These are phyloP conservation scores for Chlamydomonas reinhardtii DNA, from an alignment of 163 green algal species.

Conservation along the genomic window DNA sequence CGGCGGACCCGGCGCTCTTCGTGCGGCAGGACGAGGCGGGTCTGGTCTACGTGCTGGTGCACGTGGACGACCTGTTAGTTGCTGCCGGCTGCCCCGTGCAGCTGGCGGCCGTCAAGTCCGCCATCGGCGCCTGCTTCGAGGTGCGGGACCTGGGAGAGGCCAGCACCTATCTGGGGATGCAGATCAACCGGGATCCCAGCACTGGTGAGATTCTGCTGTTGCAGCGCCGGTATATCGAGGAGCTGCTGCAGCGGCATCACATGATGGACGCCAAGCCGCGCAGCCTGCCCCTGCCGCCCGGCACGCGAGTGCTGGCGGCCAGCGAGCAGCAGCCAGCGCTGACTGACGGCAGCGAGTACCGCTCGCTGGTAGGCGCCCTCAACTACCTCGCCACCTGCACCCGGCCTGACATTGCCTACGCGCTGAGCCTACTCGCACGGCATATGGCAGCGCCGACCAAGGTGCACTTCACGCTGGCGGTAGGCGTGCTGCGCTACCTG, in stretches of 20 bases:
- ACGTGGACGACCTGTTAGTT: constrained; percentile 61
- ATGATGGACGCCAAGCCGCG: background rate
- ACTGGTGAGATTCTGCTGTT: background rate
- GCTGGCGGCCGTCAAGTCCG: background rate
- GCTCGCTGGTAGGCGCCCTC: constrained; percentile 54
- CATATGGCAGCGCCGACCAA: constrained; percentile 52
- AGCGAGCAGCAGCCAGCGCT: too few relatives aligned
- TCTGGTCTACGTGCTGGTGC: constrained; percentile 40
- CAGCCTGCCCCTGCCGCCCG: too few relatives aligned
- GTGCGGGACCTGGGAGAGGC: constrained; percentile 43
- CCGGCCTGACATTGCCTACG: constrained; percentile 61
- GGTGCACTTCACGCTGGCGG: constrained; percentile 55
- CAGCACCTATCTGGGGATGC: constrained; percentile 45
- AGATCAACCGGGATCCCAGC: constrained; percentile 19
- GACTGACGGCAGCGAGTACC: constrained; percentile 21
- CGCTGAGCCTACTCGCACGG: constrained; percentile 50
- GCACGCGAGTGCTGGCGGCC: too few relatives aligned
- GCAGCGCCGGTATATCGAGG: background rate
- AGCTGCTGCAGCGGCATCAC: constrained; percentile 47
- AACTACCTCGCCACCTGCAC: constrained; percentile 59
- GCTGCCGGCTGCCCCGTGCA: too few relatives aligned
- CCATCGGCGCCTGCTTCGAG: constrained; percentile 48
- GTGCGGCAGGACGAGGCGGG: too few relatives aligned
- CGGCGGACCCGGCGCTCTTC: too few relatives aligned
- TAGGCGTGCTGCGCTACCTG: constrained; percentile 61